Base-by-base conservation (phyloP, 2,329 filamentous ascomycete genomes). In the Neopestalotiopsis rosae region DNA sequence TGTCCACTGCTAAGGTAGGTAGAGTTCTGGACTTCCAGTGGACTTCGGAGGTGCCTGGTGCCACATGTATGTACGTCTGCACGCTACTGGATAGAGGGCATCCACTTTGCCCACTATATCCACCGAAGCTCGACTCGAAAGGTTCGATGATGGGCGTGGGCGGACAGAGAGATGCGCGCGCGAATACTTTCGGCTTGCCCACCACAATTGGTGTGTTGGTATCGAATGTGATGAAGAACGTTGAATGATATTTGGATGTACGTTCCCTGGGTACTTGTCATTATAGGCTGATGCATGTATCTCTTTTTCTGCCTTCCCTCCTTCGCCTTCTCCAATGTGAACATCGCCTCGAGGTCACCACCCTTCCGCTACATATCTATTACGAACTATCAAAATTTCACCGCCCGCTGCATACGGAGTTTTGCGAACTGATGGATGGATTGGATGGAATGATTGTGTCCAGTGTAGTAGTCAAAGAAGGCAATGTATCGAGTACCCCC, bases 1-100 rank as follows among this genome's bases (percentile, higher is more conserved):
- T 52, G 45, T 52, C 45, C 45, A 52, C 45, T 52, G 45, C 45
- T 52, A 38, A 38, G 34, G 34, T 38, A 38, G 34, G 34, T 38
- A n/a, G 34, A 64, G 61, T 64, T 64, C 61, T 64, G 61, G 61
- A 28, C 61, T 45, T 49, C 24, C 14, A 14, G 61, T 30, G 59
- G 45, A 52, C 45, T 52, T 52, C 45, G 45, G 45, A 52, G 45
- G 45, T 52, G 45, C 45, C 45, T 52, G 61, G 30, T 40, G 59
- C 61, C 61, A 64, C 61, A 64, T 64, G 61, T 40, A 64, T 64
- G 61, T 64, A 64, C 61, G 38, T 45, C 38, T 64, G 61, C 40
- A 52, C 38, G 40, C 61, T 64, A 64, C 40, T 64, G 38, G 40
- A 59, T 59, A 52, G 45, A 20, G 59, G 32, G 59, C 59, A 62